Base-by-base conservation (phyloP, 169 alveolate species). In the Plasmodium billcollinsi region DNA sequence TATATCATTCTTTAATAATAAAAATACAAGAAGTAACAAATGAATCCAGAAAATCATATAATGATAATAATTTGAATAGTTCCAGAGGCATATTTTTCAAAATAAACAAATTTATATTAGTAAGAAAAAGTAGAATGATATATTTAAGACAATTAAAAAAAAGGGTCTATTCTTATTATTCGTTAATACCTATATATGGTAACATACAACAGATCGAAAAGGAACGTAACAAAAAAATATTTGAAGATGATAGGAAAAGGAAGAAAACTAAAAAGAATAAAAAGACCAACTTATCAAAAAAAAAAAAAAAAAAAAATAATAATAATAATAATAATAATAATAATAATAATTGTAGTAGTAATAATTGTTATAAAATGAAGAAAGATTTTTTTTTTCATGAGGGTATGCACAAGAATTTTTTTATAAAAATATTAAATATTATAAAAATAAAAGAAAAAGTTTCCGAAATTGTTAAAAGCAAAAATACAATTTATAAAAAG, bases 401-500 rank as follows among this genome's bases (percentile, higher is more conserved):
- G 9, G 47, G 47, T 62, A 12, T 69, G 9, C 29, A 83, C 39
- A 67, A 56, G 11, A 69, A 69, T 33, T 14, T n/a, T 9, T 20
- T 83, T 18, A 49, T 83, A 61, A 83, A 83, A 83, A 69, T 58
- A 11, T 49, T 83, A 69, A 83, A 83, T 58, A 49, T 67, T 20
- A 73, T 69, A 61, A 59, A 59, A 69, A 69, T 83, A 69, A 83
- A 72, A 49, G 29, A 24, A 5, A 69, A 83, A 47, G 14, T 83
- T 15, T 15, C 43, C 2, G 59, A 70, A 12, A 70, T 83, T 49
- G 43, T 61, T 61, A 83, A 49, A 73, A 67, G 54, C 9, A 83
- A 62, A 83, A 69, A 69, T 29, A 47, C 11, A 18, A 26, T 69
- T 62, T 83, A 83, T 62, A 83, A 69, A 69, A 67, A 45, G 29